phyloP scores from a whole-genome alignment of 164 flowering plant species.

The Vitis rupestris region DNA sequence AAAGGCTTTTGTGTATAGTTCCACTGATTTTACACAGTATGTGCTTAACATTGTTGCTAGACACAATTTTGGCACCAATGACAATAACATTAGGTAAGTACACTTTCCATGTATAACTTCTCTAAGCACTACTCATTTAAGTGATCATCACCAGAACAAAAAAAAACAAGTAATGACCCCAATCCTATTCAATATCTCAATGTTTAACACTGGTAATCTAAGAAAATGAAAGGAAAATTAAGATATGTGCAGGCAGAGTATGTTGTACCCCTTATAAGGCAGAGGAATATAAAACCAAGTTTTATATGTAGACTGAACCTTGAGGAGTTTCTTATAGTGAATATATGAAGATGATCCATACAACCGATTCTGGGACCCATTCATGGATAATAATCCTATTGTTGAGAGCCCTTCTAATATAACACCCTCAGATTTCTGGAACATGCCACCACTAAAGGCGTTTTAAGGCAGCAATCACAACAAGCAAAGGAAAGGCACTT shows the following conservation, averaged over 20 bases:
- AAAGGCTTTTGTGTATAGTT: constrained; percentile 60
- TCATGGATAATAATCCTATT: constrained; percentile 44
- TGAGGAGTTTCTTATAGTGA: constrained; percentile 9
- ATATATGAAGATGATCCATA: constrained; percentile 59
- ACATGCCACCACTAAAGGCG: constrained; percentile 66
- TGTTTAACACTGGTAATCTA: too few relatives aligned
- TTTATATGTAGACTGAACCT: too few relatives aligned
- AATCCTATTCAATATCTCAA: too few relatives aligned
- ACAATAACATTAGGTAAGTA: constrained; percentile 29
- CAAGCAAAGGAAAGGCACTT: constrained; percentile 66
- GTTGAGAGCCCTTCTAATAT: constrained; percentile 44
- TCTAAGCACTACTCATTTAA: too few relatives aligned
- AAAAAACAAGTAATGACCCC: too few relatives aligned
- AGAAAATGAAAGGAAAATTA: too few relatives aligned
- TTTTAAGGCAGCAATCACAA: constrained; percentile 48
- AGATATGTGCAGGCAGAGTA: too few relatives aligned
- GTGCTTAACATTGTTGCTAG: constrained; percentile 66
- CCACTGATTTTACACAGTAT: constrained; percentile 54
- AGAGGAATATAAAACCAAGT: too few relatives aligned
- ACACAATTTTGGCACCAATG: constrained; percentile 51
- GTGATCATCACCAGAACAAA: too few relatives aligned
- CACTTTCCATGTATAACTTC: too few relatives aligned
- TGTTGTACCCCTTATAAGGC: too few relatives aligned
- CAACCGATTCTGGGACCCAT: constrained; percentile 83
- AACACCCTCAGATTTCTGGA: constrained; percentile 72